Percentiles rank a stretch among this genome's conserved stretches.
These are phyloP conservation scores for Hordeum pubiflorum DNA, from an alignment of 202 grass and related monocot species.

Conservation along the genomic window DNA sequence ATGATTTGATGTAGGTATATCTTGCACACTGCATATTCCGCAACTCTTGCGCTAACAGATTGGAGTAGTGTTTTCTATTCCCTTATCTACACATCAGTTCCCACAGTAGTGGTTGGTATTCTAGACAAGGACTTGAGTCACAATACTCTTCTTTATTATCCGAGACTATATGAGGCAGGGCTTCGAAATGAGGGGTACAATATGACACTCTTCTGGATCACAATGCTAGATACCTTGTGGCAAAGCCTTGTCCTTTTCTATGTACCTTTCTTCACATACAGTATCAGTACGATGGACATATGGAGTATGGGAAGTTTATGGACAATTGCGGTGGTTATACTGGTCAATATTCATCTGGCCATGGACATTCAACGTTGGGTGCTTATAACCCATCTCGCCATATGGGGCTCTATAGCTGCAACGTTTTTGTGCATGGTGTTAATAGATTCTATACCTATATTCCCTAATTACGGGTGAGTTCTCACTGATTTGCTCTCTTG, in stretches of 20 bases:
- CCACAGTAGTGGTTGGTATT: slow-evolving; percentile 88
- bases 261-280: slow-evolving; percentile 88
- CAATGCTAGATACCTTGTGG: slow-evolving; percentile 99
- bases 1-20: slow-evolving; percentile 70
- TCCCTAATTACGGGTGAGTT: slow-evolving; percentile 93
- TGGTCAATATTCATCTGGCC: slow-evolving; percentile 97
- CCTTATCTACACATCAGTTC: slow-evolving; percentile 96
- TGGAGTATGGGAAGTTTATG: slow-evolving; percentile 98
- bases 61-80: slow-evolving; percentile 99
- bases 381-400: slow-evolving; percentile 87
- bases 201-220: slow-evolving; percentile 93
- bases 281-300: slow-evolving; percentile 88
- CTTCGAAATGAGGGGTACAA: slow-evolving; percentile 95
- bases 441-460: slow-evolving; percentile 90
- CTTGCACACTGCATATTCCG: slow-evolving; percentile 86
- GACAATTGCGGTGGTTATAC: slow-evolving; percentile 90
- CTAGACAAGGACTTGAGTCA: slow-evolving; percentile 97
- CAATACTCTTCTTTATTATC: slow-evolving; percentile 91
- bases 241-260: slow-evolving; percentile 99
- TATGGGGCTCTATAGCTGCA: slow-evolving; percentile 92
- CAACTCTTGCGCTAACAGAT: slow-evolving; percentile 88
- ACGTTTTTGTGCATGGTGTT: slow-evolving; percentile 99
- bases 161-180: slow-evolving; percentile 87
- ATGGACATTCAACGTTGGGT: slow-evolving; percentile 96
- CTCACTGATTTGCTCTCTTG: background rate